Base-by-base conservation (phyloP, 1,139 yeast species). In the Kodamaea sp. region DNA sequence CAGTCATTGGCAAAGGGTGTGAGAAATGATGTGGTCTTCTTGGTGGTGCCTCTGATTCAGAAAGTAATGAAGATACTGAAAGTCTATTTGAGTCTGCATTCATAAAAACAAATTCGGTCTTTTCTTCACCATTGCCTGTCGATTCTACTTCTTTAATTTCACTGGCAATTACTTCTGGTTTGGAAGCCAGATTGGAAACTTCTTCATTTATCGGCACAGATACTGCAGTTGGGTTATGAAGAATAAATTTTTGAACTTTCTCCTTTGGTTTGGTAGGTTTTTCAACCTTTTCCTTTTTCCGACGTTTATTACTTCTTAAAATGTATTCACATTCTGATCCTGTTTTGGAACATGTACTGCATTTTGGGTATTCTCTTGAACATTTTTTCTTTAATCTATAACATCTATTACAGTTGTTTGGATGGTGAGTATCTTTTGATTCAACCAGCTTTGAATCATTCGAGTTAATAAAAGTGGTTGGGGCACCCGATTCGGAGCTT, bases 311-410 rank as follows among this genome's bases (percentile, higher is more conserved):
- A 34, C 57, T 53, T 35, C 71, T 45, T 28, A 60, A 55, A 7
- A 65, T 58, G 44, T 70, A 70, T 43, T 64, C 70, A 47, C 76
- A 70, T 27, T 53, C 61, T 27, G 67, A 51, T 2, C 65, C 61
- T 1, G 71, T 57, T 41, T 61, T 63, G 20, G 39, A 39, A 46
- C 76, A 70, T 45, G 66, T 63, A 24, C 57, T 47, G 43, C 76
- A 70, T 36, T 49, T 54, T 2, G 75, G 75, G 41, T 61, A 61
- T 29, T 59, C 61, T 37, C 73, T 51, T 40, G 63, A 59, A 41
- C 75, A 70, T 45, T 68, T 69, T 47, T 70, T 70, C 58, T 70
- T 70, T 40, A 69, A 54, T 27, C 71, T 48, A 43, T 70, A 69
- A 51, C 76, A 70, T 31, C 75, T 48, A 34, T 62, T 65, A 45